phyloP scores from a whole-genome alignment of 2,329 filamentous ascomycete genomes.

The Aureobasidium pullulans region DNA sequence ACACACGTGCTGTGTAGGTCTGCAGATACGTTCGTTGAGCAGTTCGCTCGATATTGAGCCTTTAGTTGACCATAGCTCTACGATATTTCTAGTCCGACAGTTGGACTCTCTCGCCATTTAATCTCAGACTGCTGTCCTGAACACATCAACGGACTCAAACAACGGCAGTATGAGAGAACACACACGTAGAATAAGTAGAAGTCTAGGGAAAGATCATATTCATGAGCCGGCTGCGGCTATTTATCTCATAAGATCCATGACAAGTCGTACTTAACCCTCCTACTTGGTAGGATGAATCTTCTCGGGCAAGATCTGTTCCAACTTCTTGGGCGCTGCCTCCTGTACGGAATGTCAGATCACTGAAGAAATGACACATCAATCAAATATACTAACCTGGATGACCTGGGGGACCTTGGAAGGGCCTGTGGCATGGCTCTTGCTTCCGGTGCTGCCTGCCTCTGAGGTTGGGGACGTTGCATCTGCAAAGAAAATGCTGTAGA shows the following conservation, averaged over 20 bases:
- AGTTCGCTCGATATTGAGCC: no score
- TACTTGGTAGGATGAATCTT: not conserved
- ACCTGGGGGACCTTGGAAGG: constrained; percentile 4
- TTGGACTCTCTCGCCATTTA: no score
- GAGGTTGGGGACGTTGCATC: no score
- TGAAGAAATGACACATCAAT: not conserved
- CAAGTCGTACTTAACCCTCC: not conserved
- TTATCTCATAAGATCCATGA: not conserved
- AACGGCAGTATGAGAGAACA: not conserved
- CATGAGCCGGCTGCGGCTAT: constrained; percentile 4
- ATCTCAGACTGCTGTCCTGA: no score
- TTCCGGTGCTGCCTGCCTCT: not conserved
- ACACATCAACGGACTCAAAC: not conserved
- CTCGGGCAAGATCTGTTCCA: constrained; percentile 6
- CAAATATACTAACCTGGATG: not conserved
- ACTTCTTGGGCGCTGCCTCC: not conserved
- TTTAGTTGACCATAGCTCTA: no score
- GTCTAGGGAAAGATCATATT: no score
- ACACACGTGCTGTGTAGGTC: no score
- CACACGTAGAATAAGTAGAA: no score
- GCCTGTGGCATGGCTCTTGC: constrained; percentile 5
- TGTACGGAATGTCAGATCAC: not conserved
- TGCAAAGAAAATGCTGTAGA: no score
- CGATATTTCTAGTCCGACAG: no score
- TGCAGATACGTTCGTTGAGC: no score